Percentiles rank a stretch among this genome's conserved stretches.
Evolutionary conservation across 1,284 basidiomycete genomes (phyloP).

Genomic region (Malassezia yamatoensis): DNA sequence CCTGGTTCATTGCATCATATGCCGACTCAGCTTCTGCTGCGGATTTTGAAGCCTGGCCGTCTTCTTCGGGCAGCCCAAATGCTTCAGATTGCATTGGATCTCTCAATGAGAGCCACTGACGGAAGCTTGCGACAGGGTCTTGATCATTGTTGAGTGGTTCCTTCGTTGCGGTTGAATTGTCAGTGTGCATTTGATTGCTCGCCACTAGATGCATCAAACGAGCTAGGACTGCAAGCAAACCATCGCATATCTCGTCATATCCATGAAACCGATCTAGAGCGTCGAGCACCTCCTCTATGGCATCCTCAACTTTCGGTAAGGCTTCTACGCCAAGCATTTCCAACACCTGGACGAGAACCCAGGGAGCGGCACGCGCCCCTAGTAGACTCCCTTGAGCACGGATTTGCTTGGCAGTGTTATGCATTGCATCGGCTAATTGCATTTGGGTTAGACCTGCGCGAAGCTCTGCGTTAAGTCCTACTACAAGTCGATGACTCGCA

Average conservation of each 20-base stretch:
- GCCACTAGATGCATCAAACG: slow-evolving; percentile 30
- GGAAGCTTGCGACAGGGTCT: not conserved
- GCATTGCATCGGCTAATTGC: not conserved
- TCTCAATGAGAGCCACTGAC: not conserved
- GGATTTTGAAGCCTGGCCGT: not conserved
- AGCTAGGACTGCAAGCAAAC: slow-evolving; percentile 34
- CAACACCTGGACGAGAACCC: slow-evolving; percentile 44
- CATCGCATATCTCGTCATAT: slow-evolving; percentile 27
- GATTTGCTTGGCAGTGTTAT: not conserved
- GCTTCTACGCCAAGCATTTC: slow-evolving; percentile 35
- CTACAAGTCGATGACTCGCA: slow-evolving; percentile 33
- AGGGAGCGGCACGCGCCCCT: slow-evolving; percentile 35
- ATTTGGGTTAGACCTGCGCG: slow-evolving; percentile 5
- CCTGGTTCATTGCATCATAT: slow-evolving; percentile 1
- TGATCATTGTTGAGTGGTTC: not conserved
- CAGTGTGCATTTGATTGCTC: slow-evolving; percentile 8
- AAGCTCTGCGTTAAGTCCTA: slow-evolving; percentile 23
- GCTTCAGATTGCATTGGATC: not conserved
- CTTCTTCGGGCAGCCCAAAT: not conserved
- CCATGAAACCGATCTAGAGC: slow-evolving; percentile 42
- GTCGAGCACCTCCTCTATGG: slow-evolving; percentile 43
- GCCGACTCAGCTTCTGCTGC: not conserved
- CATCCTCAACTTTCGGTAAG: slow-evolving; percentile 40
- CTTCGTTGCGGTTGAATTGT: not conserved
- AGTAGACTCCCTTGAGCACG: slow-evolving; percentile 12